A percentile compares a stretch with the other conserved stretches of the same genome.
These are phyloP conservation scores for Scleromitrula shiraiana DNA, from an alignment of 2,329 filamentous ascomycete genomes.

Conservation along the genomic window DNA sequence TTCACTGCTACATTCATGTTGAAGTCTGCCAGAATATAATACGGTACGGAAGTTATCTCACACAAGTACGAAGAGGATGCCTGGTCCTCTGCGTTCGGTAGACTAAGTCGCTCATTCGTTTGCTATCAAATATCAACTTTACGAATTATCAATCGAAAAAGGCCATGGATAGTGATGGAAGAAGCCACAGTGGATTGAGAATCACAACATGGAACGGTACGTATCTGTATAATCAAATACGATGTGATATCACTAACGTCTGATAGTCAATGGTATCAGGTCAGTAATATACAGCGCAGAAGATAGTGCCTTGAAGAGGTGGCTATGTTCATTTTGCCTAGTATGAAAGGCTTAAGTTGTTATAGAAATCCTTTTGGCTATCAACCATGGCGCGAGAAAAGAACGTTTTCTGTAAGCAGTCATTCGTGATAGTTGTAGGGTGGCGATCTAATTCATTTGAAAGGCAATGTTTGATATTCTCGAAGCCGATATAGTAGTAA, in stretches of 20 bases:
- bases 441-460: background rate
- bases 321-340: background rate
- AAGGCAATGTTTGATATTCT: conserved; percentile 91
- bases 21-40: too few species aligned
- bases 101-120: too few species aligned
- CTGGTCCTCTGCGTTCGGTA: too few species aligned
- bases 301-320: background rate
- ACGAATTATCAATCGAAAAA: too few species aligned
- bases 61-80: too few species aligned
- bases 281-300: conserved; percentile 27
- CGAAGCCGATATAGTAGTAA: conserved; percentile 84
- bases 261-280: conserved; percentile 71
- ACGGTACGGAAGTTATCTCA: too few species aligned
- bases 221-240: conserved; percentile 15
- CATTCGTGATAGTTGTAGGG: background rate
- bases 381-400: conserved; percentile 69
- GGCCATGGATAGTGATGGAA: conserved; percentile 1
- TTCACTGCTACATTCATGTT: too few species aligned
- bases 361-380: conserved; percentile 73
- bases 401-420: conserved; percentile 54
- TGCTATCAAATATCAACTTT: too few species aligned
- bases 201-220: conserved; percentile 84
- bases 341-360: background rate
- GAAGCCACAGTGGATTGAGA: conserved; percentile 43
- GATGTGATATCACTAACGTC: conserved; percentile 11